Evolutionary conservation across 164 flowering plant species (phyloP), one percentile per base, ranked within the genome.

Genomic region (Magnolia changhungtana): DNA sequence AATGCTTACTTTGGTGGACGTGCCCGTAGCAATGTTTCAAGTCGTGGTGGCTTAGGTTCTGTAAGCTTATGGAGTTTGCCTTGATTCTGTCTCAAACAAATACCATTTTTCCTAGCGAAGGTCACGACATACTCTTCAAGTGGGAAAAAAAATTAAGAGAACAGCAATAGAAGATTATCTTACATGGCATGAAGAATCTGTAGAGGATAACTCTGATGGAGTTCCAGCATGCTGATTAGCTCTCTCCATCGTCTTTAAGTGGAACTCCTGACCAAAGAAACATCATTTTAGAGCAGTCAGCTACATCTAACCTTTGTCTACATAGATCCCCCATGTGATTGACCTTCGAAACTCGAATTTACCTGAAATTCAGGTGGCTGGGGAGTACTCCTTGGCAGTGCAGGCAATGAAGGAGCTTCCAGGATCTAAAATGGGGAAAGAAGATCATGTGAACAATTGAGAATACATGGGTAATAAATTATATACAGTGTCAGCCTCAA

Each of bases 331-430:
- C 69, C 13, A 27, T 18, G 19, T 8, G 13, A 24, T 55, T 4
- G 18, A 14, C 20, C 4, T 9, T 5, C 0, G 7, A 23, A 79
- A 23, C 19, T 52, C 66, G 37, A 11, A 11, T 52, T 83, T 82
- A 95, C 98, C 93, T 88, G 90, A 83, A 96, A 96, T 79, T 90
- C 93, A 63, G 97, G 91, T 63, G 76, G 84, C 27, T 89, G 90
- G 21, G 98, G 97, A 73, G 86, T 83, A 75, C 89, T 91, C 86
- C 96, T 92, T 7, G 89, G 92, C 68, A 87, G 31, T 45, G 90
- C 83, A 77, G 92, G 91, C 68, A 94, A 75, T 18, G 87, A 83
- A 63, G 97, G 85, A 61, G 90, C 93, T 81, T 89, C 96, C 24
- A 96, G 80, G 68, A 96, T 96, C 97, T 95, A 79, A 2, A 49